Conservation (phyloP, 805 yeast species). For the Candida boleticola region DNA sequence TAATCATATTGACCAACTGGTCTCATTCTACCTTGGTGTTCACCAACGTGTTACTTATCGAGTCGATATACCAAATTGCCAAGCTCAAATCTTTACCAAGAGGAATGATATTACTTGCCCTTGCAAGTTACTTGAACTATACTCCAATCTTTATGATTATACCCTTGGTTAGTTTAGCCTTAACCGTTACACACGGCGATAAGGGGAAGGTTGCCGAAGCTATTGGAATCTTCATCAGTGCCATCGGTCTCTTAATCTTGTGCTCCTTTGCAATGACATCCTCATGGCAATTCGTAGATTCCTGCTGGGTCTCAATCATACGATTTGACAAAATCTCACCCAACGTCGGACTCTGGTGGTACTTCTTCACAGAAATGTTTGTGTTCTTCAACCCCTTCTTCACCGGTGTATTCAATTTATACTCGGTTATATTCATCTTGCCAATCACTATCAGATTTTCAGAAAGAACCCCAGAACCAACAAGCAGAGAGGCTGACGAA, state of each 20-base stretch:
- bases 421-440: constrained; percentile 58
- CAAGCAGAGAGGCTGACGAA: background rate
- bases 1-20: constrained; percentile 63
- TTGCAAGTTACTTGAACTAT: constrained; percentile 62
- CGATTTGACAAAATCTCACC: constrained; percentile 74
- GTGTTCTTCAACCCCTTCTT: constrained; percentile 84
- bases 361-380: constrained; percentile 92
- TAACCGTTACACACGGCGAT: constrained; percentile 3
- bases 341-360: constrained; percentile 98
- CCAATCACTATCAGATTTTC: constrained; percentile 74
- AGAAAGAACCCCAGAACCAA: constrained; percentile 12
- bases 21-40: constrained; percentile 67
- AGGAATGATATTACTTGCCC: constrained; percentile 53
- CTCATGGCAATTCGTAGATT: constrained; percentile 25
- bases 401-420: constrained; percentile 78
- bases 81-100: constrained; percentile 36
- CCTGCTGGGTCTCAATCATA: constrained; percentile 54
- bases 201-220: constrained; percentile 13
- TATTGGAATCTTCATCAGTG: constrained; percentile 14
- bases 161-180: constrained; percentile 49
- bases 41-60: constrained; percentile 55
- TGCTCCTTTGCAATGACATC: constrained; percentile 24
- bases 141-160: constrained; percentile 60
- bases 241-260: constrained; percentile 22
- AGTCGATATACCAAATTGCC: constrained; percentile 45